Evolutionary conservation across 164 flowering plant species (phyloP).

Genomic region (Annona cherimola): DNA sequence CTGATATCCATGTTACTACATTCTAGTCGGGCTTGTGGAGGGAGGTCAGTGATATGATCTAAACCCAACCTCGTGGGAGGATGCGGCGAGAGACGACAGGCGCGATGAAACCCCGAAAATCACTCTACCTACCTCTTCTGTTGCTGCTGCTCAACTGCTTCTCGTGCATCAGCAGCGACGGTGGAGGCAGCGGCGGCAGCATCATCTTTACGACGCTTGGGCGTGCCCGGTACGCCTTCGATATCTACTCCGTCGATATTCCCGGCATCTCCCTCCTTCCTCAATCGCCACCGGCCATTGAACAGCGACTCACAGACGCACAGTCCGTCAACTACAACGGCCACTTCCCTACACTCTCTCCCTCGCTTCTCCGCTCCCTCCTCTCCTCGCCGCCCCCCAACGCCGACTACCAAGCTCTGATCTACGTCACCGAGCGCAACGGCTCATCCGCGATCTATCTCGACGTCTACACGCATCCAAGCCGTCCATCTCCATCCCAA

Average conservation of each 20-base stretch:
- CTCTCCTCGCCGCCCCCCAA: slow-evolving; percentile 14
- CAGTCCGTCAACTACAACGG: slow-evolving; percentile 76
- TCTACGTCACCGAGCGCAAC: slow-evolving; percentile 71
- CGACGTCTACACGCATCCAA: slow-evolving; percentile 22
- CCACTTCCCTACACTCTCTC: slow-evolving; percentile 40
- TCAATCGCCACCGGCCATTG: slow-evolving; percentile 13
- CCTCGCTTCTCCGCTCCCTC: slow-evolving; percentile 18
- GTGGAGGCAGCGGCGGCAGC: slow-evolving; percentile 14
- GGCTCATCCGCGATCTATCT: slow-evolving; percentile 47
- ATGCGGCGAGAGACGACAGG: not conserved
- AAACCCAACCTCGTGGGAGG: too few relatives aligned
- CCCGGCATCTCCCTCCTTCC: not conserved
- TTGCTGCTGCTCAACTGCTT: not conserved
- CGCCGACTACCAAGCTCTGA: slow-evolving; percentile 6
- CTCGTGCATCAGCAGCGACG: not conserved
- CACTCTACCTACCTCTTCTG: not conserved
- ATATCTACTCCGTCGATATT: slow-evolving; percentile 41
- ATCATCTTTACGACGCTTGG: slow-evolving; percentile 65
- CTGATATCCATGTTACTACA: too few relatives aligned
- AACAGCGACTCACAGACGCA: slow-evolving; percentile 59
- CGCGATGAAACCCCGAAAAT: not conserved
- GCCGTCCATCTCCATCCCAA: not conserved
- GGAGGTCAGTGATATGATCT: too few relatives aligned
- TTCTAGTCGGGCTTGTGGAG: too few relatives aligned
- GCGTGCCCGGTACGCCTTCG: slow-evolving; percentile 53